Evolutionary conservation across 345 rosid genomes (phyloP), one percentile per base, ranked within the genome.

Genomic region (Boechera divaricarpa): DNA sequence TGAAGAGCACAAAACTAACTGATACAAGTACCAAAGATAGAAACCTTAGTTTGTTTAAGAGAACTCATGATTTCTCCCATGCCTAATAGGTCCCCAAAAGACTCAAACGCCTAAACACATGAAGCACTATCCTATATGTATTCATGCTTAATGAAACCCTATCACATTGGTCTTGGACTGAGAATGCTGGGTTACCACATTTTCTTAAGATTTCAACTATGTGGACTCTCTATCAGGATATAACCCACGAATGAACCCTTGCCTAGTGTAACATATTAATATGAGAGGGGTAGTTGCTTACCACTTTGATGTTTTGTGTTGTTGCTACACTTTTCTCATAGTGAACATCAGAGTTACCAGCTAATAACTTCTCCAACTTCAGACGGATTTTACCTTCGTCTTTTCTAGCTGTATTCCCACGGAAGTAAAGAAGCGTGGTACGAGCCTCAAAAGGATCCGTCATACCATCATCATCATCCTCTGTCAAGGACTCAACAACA

Each of bases 401-500:
- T 89, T 95, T 95, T 82, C 99, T 88, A 68, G 82, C 73, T 9
- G 99, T 95, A 81, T 87, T 88, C 63, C 99, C 99, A 26, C 93
- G 90, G 83, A 95, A 95, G 82, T 89, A 92, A 73, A 95, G 96
- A 69, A 95, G 96, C 2, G 86, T 87, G 8, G 79, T 73, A 15
- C 98, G 96, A 76, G 86, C 74, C 68, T 87, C 97, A 44, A 82
- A 95, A 6, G 98, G 96, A 68, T 92, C 89, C 4, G 67, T 21
- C 33, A 24, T 1, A 39, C 49, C 51, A 42, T 82, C 82, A 81
- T 81, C 86, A 41, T 78, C 83, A 76, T 94, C 97, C 70, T 87
- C 86, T 10, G 42, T 63, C 61, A 84, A 88, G 5, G 98, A 85
- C 54, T 92, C 94, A 80, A 92, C 98, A 47, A 91, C 91, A 53